Evolutionary conservation across 1,284 basidiomycete genomes (phyloP).

Genomic region (Sphaerobolus stellatus): DNA sequence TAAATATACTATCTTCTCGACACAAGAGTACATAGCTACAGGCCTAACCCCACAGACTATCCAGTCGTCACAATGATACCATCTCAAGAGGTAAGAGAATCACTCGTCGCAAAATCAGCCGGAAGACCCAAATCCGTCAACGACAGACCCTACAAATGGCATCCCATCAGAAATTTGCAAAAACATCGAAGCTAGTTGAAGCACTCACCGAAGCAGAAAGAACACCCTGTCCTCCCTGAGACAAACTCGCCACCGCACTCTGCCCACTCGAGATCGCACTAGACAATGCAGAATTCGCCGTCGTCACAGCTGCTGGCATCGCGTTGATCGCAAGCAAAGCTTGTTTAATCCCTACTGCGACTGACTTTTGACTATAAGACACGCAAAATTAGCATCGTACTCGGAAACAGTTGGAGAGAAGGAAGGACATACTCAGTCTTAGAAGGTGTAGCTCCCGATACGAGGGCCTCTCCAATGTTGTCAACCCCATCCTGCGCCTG

Average conservation of each 20-base stretch:
- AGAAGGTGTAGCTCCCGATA: constrained; percentile 5
- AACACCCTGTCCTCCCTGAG: constrained; percentile 1
- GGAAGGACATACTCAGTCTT: constrained; percentile 1
- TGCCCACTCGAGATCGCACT: neutral
- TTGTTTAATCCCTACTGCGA: constrained; percentile 7
- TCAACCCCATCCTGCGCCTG: constrained; percentile 1
- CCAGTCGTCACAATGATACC: no score
- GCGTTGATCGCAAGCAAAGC: constrained; percentile 1
- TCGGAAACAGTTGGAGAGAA: neutral
- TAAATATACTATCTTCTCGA: no score
- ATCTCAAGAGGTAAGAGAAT: no score
- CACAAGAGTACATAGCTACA: no score
- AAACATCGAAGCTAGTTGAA: neutral
- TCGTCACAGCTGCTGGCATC: constrained; percentile 8
- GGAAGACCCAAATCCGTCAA: constrained; percentile 11
- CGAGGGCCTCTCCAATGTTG: constrained; percentile 5
- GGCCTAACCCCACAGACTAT: no score
- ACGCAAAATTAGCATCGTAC: neutral
- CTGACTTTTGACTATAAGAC: constrained; percentile 4
- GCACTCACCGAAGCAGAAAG: constrained; percentile 2
- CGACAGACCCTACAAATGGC: neutral
- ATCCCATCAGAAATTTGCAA: neutral
- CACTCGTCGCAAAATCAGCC: constrained; percentile 11
- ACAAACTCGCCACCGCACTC: neutral
- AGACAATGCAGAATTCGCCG: constrained; percentile 1